Evolutionary conservation across 202 grass and related monocot genomes (phyloP).

Genomic region (Panicum virgatum): DNA sequence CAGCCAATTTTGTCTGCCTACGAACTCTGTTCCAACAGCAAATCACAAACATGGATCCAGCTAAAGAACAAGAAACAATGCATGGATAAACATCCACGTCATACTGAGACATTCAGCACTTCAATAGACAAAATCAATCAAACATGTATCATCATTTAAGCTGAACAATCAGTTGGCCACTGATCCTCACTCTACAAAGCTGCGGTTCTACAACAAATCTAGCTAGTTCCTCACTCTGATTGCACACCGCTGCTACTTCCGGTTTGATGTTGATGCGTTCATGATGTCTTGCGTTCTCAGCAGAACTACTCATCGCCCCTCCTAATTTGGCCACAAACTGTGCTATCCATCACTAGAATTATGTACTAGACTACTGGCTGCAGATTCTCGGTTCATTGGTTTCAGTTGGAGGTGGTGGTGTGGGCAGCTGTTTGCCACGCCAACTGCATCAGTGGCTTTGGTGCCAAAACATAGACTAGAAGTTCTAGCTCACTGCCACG

Average conservation of each 20-base stretch:
- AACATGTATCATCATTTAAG: not conserved
- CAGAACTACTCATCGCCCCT: not conserved
- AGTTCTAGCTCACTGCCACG: not conserved
- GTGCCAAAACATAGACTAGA: not conserved
- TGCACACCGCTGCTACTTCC: not conserved
- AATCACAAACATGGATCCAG: not conserved
- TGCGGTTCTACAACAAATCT: not conserved
- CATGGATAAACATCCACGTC: not conserved
- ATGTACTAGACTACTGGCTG: not conserved
- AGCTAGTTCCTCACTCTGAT: not conserved
- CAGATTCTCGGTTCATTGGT: not conserved
- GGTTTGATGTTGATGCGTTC: not conserved
- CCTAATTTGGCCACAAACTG: not conserved
- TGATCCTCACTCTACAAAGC: not conserved
- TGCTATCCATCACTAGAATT: not conserved
- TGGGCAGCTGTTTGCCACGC: not conserved
- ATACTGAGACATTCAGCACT: not conserved
- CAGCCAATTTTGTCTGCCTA: not conserved
- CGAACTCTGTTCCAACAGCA: not conserved
- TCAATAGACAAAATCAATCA: not conserved
- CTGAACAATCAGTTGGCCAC: not conserved
- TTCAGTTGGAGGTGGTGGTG: not conserved
- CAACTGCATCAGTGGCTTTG: not conserved
- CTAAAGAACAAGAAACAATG: not conserved
- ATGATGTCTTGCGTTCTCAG: not conserved